phyloP scores from a whole-genome alignment of 2,329 filamentous ascomycete species.

The Colletotrichum melonis region DNA sequence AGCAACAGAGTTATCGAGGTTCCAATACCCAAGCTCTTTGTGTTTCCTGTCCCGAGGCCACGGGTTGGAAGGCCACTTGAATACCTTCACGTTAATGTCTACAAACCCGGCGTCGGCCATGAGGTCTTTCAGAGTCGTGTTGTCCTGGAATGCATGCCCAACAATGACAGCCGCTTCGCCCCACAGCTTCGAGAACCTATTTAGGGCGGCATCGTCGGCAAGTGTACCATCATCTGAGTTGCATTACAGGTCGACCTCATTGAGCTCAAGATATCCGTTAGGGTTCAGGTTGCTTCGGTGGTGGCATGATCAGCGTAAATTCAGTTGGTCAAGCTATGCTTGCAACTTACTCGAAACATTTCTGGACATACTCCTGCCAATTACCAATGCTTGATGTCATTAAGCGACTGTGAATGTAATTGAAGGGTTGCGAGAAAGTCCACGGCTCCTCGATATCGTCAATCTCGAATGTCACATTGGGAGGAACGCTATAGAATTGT shows the following conservation, averaged over 20 bases:
- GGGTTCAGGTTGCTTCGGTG: conserved; percentile 46
- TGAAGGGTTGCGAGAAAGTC: conserved; percentile 50
- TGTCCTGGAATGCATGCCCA: conserved; percentile 42
- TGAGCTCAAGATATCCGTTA: conserved; percentile 55
- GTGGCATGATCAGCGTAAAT: background rate
- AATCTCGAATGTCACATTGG: conserved; percentile 60
- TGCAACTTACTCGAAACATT: conserved; percentile 43
- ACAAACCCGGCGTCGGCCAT: conserved; percentile 64
- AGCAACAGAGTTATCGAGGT: background rate
- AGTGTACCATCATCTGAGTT: conserved; percentile 55
- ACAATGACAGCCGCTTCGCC: conserved; percentile 44
- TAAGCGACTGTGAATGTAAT: conserved; percentile 53
- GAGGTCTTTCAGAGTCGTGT: conserved; percentile 45
- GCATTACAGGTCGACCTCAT: conserved; percentile 52
- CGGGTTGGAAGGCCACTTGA: conserved; percentile 60
- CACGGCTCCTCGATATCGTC: conserved; percentile 55
- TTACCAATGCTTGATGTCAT: conserved; percentile 47
- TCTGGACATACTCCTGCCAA: conserved; percentile 47
- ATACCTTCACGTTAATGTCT: conserved; percentile 59
- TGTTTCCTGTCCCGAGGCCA: conserved; percentile 63
- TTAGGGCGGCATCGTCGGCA: conserved; percentile 40
- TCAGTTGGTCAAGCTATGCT: too few relatives aligned
- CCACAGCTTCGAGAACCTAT: conserved; percentile 35
- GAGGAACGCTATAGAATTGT: conserved; percentile 49
- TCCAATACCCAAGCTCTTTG: conserved; percentile 59